Evolutionary conservation across 352 stramenopile genomes (phyloP), one percentile per base, ranked within the genome.

Genomic region (Phytophthora aleatoria): DNA sequence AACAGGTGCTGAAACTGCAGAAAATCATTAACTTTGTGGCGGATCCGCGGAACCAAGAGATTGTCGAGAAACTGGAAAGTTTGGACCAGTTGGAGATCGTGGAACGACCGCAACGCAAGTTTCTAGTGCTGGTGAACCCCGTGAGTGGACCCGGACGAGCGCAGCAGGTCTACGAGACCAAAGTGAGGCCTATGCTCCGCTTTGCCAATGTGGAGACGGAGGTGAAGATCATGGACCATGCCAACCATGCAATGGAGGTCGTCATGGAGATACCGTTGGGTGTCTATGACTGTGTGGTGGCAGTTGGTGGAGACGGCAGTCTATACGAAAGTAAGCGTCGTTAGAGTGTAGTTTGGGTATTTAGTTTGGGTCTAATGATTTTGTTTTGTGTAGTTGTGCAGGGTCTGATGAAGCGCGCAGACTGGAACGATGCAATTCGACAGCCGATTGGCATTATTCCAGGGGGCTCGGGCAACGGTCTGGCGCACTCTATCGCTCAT

Each of bases 71-170:
- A 13, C 42, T 73, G 12, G 53, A 38, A 41, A 71, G 50, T 51
- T 27, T 90, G 31, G 73, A 76, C 3, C 60, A 73, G 8, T 41
- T 90, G 41, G 38, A 65, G 42, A 30, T 74, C 0, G 52, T 65
- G 16, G 57, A 62, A 16, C 55, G 38, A 16, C 26, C 48, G 8
- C 31, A 48, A 50, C 73, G 81, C 41, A 81, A 77, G 53, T 93
- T 83, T 39, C 55, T 89, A 1, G 78, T 89, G 56, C 47, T 94
- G n/a, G 76, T 94, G 55, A 94, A 94, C 52, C 85, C 83, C 11
- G 74, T 91, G 3, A 83, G 85, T 38, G 85, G 85, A 38, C 16
- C 73, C 2, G 73, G 73, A 53, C 81, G 83, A 24, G 79, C 73
- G 12, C 39, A 75, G 51, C 67, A 83, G 57, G 84, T 73, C 42